Base-by-base conservation (phyloP, 2,329 filamentous ascomycete species). In the Fusarium buharicum region DNA sequence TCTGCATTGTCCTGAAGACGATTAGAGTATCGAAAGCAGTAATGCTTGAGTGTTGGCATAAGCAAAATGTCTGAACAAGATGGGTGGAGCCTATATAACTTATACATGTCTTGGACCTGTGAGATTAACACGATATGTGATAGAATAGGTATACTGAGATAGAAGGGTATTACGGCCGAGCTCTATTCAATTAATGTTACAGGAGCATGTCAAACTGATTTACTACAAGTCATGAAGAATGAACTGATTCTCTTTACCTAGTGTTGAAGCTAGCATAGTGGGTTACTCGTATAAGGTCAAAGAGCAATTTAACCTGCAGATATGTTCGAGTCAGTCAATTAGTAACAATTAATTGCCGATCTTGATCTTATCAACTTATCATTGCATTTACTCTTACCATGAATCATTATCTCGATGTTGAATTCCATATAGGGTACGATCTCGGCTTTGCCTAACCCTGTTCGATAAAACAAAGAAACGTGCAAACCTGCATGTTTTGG, bases 281-380 rank as follows among this genome's bases (percentile, higher is more conserved):
- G 55, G 34, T 40, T 43, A 22, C 52, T 51, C 38, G 49, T 17
- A 34, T 30, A 16, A 17, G 20, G 20, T 47, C 37, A 20, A 55
- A 49, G 11, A 27, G 30, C 7, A 59, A 59, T 59, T 55, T 55
- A 55, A 60, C 20, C 16, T 47, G 16, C 31, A 43, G 16, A 11
- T 11, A 39, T 14, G 18, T 16, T 33, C 28, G 39, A 58, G 55
- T 45, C 45, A 45, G 30, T 31, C n/a, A 27, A 10, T 28, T 27
- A 12, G 20, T 31, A 9, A 33, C 39, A 46, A 14, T 27, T 24
- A 17, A 34, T 24, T 14, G 12, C 9, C 10, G 12, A 22, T 22
- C 37, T 22, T 22, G 7, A 10, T 28, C 16, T 12, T 31, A 12
- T 31, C 30, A 31, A 44, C 36, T 38, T n/a, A 38, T 12, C 30